phyloP scores from a whole-genome alignment of 2,329 filamentous ascomycete genomes.

The Aspergillus sp. region DNA sequence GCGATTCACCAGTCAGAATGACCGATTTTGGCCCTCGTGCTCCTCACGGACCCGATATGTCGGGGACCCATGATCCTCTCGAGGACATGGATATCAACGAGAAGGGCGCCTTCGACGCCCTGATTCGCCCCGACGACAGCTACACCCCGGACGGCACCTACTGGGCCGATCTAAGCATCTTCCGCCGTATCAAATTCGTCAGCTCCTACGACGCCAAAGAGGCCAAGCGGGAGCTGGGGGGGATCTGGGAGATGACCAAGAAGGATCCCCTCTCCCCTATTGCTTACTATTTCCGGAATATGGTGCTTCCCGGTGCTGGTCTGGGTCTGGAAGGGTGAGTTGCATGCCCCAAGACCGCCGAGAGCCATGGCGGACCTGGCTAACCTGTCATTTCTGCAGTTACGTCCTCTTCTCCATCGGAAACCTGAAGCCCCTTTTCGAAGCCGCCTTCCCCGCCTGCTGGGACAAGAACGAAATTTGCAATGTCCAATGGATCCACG shows the following conservation, averaged over 20 bases:
- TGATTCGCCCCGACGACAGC: conserved; percentile 85
- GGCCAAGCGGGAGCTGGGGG: conserved; percentile 62
- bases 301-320: conserved; percentile 88
- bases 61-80: conserved; percentile 42
- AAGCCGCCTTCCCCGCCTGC: conserved; percentile 71
- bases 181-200: conserved; percentile 73
- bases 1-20: conserved; percentile 21
- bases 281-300: conserved; percentile 84
- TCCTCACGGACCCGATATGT: conserved; percentile 50
- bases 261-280: conserved; percentile 79
- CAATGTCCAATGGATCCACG: conserved; percentile 74
- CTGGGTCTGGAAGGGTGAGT: conserved; percentile 78
- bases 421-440: conserved; percentile 81
- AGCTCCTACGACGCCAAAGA: conserved; percentile 70
- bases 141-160: conserved; percentile 81
- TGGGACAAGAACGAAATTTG: conserved; percentile 70
- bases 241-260: conserved; percentile 78
- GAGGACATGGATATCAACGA: conserved; percentile 58
- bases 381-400: conserved; percentile 39
- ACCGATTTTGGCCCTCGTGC: conserved; percentile 40
- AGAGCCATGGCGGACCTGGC: background rate
- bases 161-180: conserved; percentile 82
- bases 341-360: conserved; percentile 7
- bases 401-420: conserved; percentile 98
- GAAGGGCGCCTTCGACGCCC: conserved; percentile 67